These are phyloP conservation scores for Xylaria sp. DNA, from an alignment of 495 filamentous ascomycete genomes.

Conservation along the genomic window DNA sequence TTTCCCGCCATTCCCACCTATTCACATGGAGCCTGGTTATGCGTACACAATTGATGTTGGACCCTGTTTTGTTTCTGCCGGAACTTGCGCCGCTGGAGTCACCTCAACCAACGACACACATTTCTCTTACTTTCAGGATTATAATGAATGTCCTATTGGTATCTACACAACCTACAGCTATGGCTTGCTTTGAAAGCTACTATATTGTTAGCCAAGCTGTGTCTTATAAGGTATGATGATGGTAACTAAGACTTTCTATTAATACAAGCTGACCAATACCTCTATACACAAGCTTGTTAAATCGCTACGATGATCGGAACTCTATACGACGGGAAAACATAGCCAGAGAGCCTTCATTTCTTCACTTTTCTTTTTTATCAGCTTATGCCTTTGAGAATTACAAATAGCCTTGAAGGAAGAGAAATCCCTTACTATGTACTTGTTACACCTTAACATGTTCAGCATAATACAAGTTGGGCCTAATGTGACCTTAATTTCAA, in stretches of 20 bases:
- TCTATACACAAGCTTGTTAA: neutral
- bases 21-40: conserved; percentile 41
- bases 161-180: conserved; percentile 26
- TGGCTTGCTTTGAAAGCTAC: conserved; percentile 22
- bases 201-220: neutral
- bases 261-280: neutral
- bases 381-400: no score
- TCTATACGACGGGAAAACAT: no score
- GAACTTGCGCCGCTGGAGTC: conserved; percentile 35
- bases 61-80: conserved; percentile 33
- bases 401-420: neutral
- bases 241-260: neutral
- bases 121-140: conserved; percentile 24
- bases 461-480: neutral
- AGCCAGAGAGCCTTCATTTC: no score
- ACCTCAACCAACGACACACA: conserved; percentile 27
- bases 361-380: no score
- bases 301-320: no score
- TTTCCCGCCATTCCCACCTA: conserved; percentile 34
- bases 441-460: neutral
- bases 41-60: conserved; percentile 40
- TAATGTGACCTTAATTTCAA: neutral
- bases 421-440: neutral
- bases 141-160: conserved; percentile 22
- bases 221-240: neutral